Evolutionary conservation across 2,329 filamentous ascomycete species (phyloP).

Genomic region (Sporothrix phasma): DNA sequence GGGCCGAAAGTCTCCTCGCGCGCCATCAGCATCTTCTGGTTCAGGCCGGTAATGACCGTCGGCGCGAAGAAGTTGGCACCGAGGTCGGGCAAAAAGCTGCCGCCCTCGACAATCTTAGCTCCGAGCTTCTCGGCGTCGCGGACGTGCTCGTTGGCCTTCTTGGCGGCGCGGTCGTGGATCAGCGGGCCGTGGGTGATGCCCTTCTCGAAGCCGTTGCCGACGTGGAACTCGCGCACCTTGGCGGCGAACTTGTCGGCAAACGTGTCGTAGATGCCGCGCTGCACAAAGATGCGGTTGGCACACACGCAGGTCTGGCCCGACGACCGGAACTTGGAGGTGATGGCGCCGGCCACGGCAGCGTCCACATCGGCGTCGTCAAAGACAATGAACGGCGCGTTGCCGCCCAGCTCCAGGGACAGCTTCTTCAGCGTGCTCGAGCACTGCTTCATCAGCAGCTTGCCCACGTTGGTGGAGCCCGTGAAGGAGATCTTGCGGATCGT

Average conservation of each 20-base stretch:
- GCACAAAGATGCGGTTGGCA: conserved; percentile 74
- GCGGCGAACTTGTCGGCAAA: conserved; percentile 61
- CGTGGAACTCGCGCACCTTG: conserved; percentile 64
- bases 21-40: conserved; percentile 70
- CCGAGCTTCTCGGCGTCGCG: conserved; percentile 70
- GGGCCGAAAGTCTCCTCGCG: conserved; percentile 93
- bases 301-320: conserved; percentile 95
- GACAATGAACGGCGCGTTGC: conserved; percentile 92
- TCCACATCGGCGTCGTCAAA: conserved; percentile 93
- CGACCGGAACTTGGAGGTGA: conserved; percentile 84
- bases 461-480: conserved; percentile 66
- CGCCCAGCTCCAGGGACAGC: conserved; percentile 79
- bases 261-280: conserved; percentile 65
- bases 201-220: conserved; percentile 63
- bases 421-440: conserved; percentile 73
- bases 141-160: conserved; percentile 72
- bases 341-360: conserved; percentile 68
- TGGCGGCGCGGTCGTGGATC: conserved; percentile 73
- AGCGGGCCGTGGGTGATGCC: conserved; percentile 70
- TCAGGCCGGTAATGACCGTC: conserved; percentile 84
- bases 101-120: conserved; percentile 63
- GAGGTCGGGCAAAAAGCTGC: conserved; percentile 60
- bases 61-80: conserved; percentile 83
- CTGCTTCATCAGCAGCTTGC: conserved; percentile 80
- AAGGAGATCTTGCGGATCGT: conserved; percentile 86